These are phyloP conservation scores for Elongisporangium undulatum DNA, from an alignment of 352 stramenopile species.

Conservation along the genomic window DNA sequence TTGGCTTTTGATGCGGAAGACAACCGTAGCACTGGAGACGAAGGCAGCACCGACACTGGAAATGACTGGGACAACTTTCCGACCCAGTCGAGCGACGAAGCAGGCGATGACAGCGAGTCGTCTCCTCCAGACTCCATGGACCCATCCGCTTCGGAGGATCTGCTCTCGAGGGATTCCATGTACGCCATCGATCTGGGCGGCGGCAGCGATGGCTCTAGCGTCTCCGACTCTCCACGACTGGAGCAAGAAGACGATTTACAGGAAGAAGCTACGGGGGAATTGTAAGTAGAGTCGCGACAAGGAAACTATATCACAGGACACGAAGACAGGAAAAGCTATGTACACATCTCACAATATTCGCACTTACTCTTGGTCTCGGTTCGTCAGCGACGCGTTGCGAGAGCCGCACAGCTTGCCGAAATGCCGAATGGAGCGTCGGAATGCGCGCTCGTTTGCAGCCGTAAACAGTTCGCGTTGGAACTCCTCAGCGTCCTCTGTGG, in stretches of 20 bases:
- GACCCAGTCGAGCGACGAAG: background rate
- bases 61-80: background rate
- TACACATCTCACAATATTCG: slow-evolving; percentile 4
- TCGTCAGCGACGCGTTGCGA: slow-evolving; percentile 51
- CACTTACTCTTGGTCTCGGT: slow-evolving; percentile 18
- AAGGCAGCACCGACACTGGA: background rate
- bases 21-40: background rate
- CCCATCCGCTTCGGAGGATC: background rate
- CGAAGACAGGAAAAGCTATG: slow-evolving; percentile 6
- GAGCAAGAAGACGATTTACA: background rate
- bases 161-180: slow-evolving; percentile 44
- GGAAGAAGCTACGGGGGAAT: background rate
- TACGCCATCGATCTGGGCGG: slow-evolving; percentile 47
- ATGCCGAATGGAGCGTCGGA: slow-evolving; percentile 68
- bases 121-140: background rate
- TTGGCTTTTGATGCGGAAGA: background rate
- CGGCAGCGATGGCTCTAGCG: background rate
- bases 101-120: background rate
- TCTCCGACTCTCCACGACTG: background rate
- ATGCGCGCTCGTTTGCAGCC: slow-evolving; percentile 56
- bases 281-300: background rate
- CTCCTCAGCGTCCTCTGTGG: slow-evolving; percentile 38
- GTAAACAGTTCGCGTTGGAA: slow-evolving; percentile 73
- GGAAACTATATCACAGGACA: slow-evolving; percentile 2
- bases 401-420: slow-evolving; percentile 82